A percentile compares a stretch with the other conserved stretches of the same genome.
phyloP scores from a whole-genome alignment of 352 stramenopile species.

The Phytophthora tubulina region DNA sequence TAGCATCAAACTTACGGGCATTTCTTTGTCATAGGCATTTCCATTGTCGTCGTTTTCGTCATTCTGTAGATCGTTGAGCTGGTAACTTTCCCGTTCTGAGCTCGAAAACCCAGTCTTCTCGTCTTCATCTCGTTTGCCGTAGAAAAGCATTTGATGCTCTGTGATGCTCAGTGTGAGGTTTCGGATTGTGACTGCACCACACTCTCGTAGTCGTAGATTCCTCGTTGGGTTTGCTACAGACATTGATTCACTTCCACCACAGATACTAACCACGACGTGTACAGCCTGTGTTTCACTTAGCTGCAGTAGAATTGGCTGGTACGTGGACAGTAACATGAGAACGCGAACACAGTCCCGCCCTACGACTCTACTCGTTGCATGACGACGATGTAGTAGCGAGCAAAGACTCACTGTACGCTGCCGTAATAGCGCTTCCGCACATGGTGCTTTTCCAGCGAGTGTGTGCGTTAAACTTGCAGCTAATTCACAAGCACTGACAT shows the following conservation, averaged over 20 bases:
- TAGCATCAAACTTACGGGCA: neutral
- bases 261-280: constrained; percentile 70
- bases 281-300: constrained; percentile 72
- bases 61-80: constrained; percentile 14
- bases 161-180: constrained; percentile 76
- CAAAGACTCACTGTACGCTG: constrained; percentile 70
- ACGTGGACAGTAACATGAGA: constrained; percentile 72
- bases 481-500: constrained; percentile 57
- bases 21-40: constrained; percentile 2
- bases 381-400: constrained; percentile 56
- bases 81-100: too few relatives aligned
- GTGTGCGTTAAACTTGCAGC: constrained; percentile 51
- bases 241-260: constrained; percentile 14
- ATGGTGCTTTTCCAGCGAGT: constrained; percentile 60
- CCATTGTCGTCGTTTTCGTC: constrained; percentile 6
- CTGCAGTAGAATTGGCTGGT: constrained; percentile 67
- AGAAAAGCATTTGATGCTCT: constrained; percentile 45
- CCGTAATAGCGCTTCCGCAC: constrained; percentile 53
- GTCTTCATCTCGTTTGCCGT: too few relatives aligned
- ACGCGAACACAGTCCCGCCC: constrained; percentile 56
- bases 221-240: constrained; percentile 1
- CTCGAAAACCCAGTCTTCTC: too few relatives aligned
- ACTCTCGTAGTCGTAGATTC: constrained; percentile 57
- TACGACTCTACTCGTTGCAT: constrained; percentile 47
- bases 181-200: constrained; percentile 64